Evolutionary conservation across 202 grass and related monocot genomes (phyloP).

Genomic region (Setaria italica): DNA sequence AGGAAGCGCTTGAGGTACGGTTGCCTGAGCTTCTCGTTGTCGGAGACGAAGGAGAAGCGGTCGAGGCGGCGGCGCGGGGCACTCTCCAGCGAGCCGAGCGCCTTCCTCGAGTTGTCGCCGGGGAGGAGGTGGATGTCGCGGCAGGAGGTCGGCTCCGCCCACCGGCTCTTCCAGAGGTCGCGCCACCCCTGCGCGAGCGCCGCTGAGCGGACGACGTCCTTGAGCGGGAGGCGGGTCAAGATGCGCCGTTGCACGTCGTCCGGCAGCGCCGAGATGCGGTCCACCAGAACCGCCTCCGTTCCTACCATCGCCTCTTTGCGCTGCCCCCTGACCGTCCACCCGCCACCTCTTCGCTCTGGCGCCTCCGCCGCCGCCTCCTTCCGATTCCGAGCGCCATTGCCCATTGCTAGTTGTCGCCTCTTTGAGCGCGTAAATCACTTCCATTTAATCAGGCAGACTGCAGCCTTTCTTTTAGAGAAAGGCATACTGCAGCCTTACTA

Average conservation of each 20-base stretch:
- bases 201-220: constrained; percentile 39
- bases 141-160: background rate
- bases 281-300: background rate
- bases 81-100: background rate
- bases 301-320: too few species aligned
- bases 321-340: too few species aligned
- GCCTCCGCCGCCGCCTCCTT: background rate
- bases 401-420: background rate
- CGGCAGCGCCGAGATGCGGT: constrained; percentile 29
- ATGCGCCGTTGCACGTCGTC: constrained; percentile 13
- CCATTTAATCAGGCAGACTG: too few species aligned
- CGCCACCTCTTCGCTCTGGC: background rate
- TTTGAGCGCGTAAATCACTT: background rate
- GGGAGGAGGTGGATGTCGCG: background rate
- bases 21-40: background rate
- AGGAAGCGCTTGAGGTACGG: constrained; percentile 32
- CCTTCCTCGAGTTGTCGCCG: background rate
- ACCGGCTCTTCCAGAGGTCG: constrained; percentile 36
- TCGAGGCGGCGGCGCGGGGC: constrained; percentile 16
- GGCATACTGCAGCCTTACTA: too few species aligned
- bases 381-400: background rate
- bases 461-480: too few species aligned
- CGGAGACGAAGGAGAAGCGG: background rate
- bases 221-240: constrained; percentile 37
- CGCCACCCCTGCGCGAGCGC: constrained; percentile 31